Evolutionary conservation across 2,329 filamentous ascomycete genomes (phyloP).

Genomic region (Whalleya microplaca): DNA sequence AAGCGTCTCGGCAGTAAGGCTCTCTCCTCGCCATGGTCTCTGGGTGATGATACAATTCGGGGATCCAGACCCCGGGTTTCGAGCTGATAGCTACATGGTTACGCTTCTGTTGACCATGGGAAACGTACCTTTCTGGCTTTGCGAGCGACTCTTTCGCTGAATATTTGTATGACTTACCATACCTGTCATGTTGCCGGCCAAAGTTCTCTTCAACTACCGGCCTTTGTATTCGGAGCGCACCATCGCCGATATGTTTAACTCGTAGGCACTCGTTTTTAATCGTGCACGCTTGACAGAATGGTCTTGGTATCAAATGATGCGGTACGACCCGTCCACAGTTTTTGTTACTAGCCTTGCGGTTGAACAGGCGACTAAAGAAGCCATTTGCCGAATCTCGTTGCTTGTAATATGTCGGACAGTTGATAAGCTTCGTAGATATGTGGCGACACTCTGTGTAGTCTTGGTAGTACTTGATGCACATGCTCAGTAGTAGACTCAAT

Average conservation of each 20-base stretch:
- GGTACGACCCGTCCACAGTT: constrained; percentile 31
- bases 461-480: constrained; percentile 30
- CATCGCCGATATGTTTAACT: constrained; percentile 24
- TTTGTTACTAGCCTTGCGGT: constrained; percentile 7
- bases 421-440: constrained; percentile 16
- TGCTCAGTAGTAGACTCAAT: constrained; percentile 8
- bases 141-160: constrained; percentile 3
- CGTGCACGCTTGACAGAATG: constrained; percentile 28
- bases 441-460: constrained; percentile 30
- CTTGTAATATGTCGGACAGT: constrained; percentile 29
- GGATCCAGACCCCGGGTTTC: constrained; percentile 26
- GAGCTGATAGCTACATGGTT: constrained; percentile 11
- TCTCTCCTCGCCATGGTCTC: constrained; percentile 22
- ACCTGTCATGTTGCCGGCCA: neutral
- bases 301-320: constrained; percentile 11
- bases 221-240: constrained; percentile 23
- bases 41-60: constrained; percentile 27
- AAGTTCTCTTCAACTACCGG: constrained; percentile 17
- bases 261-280: constrained; percentile 14
- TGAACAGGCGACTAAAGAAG: constrained; percentile 25
- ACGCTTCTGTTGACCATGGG: neutral
- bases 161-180: constrained; percentile 13
- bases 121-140: constrained; percentile 5
- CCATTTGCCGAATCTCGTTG: constrained; percentile 24
- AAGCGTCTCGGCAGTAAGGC: constrained; percentile 15